Evolutionary conservation across 306 rosid species (phyloP), one percentile per base, ranked within the genome.

Genomic region (Cercis canadensis): DNA sequence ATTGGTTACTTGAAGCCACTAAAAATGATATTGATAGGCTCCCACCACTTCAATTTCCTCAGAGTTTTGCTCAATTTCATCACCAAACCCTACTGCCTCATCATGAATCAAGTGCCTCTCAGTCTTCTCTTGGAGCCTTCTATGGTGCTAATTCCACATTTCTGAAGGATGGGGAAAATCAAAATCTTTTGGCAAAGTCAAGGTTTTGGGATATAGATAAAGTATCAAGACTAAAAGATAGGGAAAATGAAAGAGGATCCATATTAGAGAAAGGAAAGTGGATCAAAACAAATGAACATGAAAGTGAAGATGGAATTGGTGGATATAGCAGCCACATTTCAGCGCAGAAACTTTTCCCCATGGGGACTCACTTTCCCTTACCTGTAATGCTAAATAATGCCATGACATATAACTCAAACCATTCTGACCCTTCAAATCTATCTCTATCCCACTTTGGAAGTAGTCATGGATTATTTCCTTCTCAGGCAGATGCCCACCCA

Each of bases 1-100:
- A 92, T 76, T 92, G 98, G 98, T 74, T 92, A 39, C 79, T 89
- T 58, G 89, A 86, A 13, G 88, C 57, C 51, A 84, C 96, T 7
- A 86, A 86, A 67, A 56, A 61, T 62, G 98, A 92, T 21, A 92
- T 92, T 69, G 98, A 89, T 54, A 81, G 83, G 19, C 96, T 92
- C 24, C 98, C 98, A 0, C 96, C 98, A 0, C 92, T 92, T 41
- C 92, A 75, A 34, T 37, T 90, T 29, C 96, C 96, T 70, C 83
- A 80, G 1, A 88, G 81, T 5, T 82, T 87, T 16, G 41, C 79
- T 70, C 96, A 82, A 55, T 85, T 81, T 67, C 88, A 80, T 57
- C 90, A 84, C 8, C 89, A 84, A 15, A 73, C 72, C 58, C 78
- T 83, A 70, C 43, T 81, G 6, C 69, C 80, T 67, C 70, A 79